Evolutionary conservation across 2,329 filamentous ascomycete genomes (phyloP).

Genomic region (Dactylellina haptotyla): DNA sequence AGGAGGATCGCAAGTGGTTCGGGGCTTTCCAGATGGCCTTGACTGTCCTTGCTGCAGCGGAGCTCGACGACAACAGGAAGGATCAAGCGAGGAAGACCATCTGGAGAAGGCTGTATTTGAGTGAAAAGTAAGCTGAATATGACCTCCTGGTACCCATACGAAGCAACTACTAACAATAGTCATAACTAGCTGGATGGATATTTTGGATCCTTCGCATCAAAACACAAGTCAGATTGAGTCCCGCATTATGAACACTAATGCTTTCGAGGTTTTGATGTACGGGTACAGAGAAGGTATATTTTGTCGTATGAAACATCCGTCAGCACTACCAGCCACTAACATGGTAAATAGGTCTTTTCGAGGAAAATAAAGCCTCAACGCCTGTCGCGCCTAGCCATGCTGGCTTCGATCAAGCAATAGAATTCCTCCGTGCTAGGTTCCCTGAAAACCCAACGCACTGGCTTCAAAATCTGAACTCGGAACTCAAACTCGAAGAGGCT

Average conservation of each 20-base stretch:
- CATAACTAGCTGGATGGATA: slow-evolving; percentile 70
- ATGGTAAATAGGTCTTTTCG: slow-evolving; percentile 32
- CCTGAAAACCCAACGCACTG: slow-evolving; percentile 19
- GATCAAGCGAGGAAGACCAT: slow-evolving; percentile 72
- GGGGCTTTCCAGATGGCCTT: slow-evolving; percentile 81
- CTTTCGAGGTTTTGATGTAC: slow-evolving; percentile 74
- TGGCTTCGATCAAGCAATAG: slow-evolving; percentile 1
- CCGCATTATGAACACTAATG: slow-evolving; percentile 72
- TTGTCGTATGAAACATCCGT: neutral
- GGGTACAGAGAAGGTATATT: slow-evolving; percentile 74
- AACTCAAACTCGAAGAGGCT: slow-evolving; percentile 28
- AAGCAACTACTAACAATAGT: slow-evolving; percentile 17
- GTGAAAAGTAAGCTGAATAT: slow-evolving; percentile 71
- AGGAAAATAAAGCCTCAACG: slow-evolving; percentile 44
- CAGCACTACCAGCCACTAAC: neutral
- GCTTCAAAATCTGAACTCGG: slow-evolving; percentile 35
- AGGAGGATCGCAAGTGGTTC: slow-evolving; percentile 58
- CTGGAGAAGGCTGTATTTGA: slow-evolving; percentile 86
- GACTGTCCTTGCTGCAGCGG: slow-evolving; percentile 68
- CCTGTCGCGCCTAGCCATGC: slow-evolving; percentile 24
- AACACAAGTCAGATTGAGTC: slow-evolving; percentile 75
- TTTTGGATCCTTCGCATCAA: slow-evolving; percentile 81
- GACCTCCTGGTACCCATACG: neutral
- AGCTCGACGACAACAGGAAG: slow-evolving; percentile 68
- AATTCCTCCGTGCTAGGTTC: slow-evolving; percentile 35